Percentiles rank a stretch among this genome's conserved stretches.
These are phyloP conservation scores for Geotrichum cucujoidarum DNA, from an alignment of 1,139 yeast genomes.

Conservation along the genomic window DNA sequence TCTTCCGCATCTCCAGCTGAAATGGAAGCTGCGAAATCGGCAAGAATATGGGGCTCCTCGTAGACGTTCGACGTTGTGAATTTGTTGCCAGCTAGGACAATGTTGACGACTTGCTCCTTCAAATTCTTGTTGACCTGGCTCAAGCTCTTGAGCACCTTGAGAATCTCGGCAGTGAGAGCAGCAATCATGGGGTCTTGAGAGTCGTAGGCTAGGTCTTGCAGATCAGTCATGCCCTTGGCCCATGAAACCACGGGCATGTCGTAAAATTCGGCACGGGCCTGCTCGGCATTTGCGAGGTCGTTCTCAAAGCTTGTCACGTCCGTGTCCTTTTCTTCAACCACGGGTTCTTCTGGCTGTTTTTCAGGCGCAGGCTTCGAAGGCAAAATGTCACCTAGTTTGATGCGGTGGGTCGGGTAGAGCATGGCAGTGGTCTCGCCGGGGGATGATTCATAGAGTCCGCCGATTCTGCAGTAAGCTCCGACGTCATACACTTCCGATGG, in stretches of 20 bases:
- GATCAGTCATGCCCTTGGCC: slow-evolving; percentile 42
- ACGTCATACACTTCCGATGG: slow-evolving; percentile 64
- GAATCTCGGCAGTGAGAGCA: slow-evolving; percentile 63
- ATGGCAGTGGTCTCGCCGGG: slow-evolving; percentile 47
- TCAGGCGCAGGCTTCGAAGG: slow-evolving; percentile 14
- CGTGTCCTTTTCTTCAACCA: not conserved
- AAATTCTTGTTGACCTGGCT: slow-evolving; percentile 54
- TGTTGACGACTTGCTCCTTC: slow-evolving; percentile 62
- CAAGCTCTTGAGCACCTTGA: slow-evolving; percentile 60
- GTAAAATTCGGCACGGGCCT: slow-evolving; percentile 23
- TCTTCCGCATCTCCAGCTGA: slow-evolving; percentile 63
- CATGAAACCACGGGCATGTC: slow-evolving; percentile 53
- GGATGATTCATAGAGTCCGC: slow-evolving; percentile 33
- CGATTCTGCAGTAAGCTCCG: slow-evolving; percentile 79
- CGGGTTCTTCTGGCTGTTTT: not conserved
- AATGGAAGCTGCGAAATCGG: slow-evolving; percentile 74
- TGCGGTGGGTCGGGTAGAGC: slow-evolving; percentile 76
- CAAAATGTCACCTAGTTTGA: slow-evolving; percentile 59
- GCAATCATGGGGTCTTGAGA: slow-evolving; percentile 68
- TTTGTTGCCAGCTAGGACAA: slow-evolving; percentile 25
- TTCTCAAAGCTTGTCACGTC: slow-evolving; percentile 13
- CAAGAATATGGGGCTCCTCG: slow-evolving; percentile 68
- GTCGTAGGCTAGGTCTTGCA: slow-evolving; percentile 74
- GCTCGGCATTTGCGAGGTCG: slow-evolving; percentile 5
- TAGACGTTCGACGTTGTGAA: slow-evolving; percentile 52